These are phyloP conservation scores for Diaporthe ilicicola DNA, from an alignment of 2,329 filamentous ascomycete species.

Conservation along the genomic window DNA sequence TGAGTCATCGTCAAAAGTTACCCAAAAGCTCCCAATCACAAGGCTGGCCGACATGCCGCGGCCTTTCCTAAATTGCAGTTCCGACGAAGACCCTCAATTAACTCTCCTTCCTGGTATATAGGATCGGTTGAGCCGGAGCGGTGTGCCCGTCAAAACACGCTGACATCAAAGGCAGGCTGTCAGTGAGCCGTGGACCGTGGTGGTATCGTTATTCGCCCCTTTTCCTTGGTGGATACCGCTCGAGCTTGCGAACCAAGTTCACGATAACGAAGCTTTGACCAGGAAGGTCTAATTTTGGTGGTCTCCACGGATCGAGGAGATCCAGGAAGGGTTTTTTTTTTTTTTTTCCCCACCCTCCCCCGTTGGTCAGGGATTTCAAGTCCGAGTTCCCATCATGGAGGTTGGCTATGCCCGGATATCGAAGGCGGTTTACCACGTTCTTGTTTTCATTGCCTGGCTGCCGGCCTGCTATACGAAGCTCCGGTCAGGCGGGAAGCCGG, in stretches of 20 bases:
- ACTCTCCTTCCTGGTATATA: conserved; percentile 17
- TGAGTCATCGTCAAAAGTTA: conserved; percentile 14
- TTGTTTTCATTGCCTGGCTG: not conserved
- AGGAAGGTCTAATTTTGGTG: conserved; percentile 22
- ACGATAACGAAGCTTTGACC: conserved; percentile 27
- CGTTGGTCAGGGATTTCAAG: not conserved
- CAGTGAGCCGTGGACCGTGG: conserved; percentile 1
- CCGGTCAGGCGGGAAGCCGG: not conserved
- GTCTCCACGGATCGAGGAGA: conserved; percentile 6
- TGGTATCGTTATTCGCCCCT: conserved; percentile 16
- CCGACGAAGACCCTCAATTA: not conserved
- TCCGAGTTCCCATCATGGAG: not conserved
- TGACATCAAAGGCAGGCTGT: conserved; percentile 13
- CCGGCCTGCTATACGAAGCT: not conserved
- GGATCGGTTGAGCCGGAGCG: conserved; percentile 12
- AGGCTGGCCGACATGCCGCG: not conserved
- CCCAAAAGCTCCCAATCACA: conserved; percentile 9
- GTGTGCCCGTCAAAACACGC: conserved; percentile 12
- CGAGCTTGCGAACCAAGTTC: conserved; percentile 4
- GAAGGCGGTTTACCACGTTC: not conserved
- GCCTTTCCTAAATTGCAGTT: conserved; percentile 22
- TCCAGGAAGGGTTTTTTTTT: not conserved
- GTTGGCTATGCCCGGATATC: not conserved
- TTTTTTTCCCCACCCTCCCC: too few species aligned
- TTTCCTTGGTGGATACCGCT: conserved; percentile 19